Percentiles rank a stretch among this genome's conserved stretches.
phyloP scores from a whole-genome alignment of 768 basidiomycete species.

The Suillus alpinus region DNA sequence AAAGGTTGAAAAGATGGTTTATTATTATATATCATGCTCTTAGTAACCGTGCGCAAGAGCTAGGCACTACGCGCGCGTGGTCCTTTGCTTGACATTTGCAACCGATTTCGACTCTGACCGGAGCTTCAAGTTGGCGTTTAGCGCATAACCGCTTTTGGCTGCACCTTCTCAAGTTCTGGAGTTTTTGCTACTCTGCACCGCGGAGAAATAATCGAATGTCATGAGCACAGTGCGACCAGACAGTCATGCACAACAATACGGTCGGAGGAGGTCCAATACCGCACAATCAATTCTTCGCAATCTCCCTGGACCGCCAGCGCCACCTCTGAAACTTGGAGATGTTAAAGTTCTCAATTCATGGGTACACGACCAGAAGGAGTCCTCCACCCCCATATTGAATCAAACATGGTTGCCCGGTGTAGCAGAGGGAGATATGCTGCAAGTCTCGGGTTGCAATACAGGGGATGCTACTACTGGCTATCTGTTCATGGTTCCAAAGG shows the following conservation, averaged over 20 bases:
- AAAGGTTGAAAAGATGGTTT: neutral
- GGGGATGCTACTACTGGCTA: constrained; percentile 42
- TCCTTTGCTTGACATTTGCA: neutral
- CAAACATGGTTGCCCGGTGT: constrained; percentile 78
- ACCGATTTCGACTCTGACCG: neutral
- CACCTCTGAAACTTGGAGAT: constrained; percentile 60
- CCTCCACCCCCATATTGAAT: constrained; percentile 61
- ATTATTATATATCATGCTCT: neutral
- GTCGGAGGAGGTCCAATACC: constrained; percentile 72
- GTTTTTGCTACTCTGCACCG: neutral
- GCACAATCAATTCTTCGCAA: constrained; percentile 62
- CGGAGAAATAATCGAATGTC: constrained; percentile 3
- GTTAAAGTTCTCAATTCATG: constrained; percentile 62
- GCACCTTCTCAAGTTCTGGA: neutral
- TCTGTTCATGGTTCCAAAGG: constrained; percentile 66
- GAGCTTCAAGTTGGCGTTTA: too few species aligned
- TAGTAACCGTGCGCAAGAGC: neutral
- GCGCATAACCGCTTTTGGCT: neutral
- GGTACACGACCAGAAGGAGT: constrained; percentile 71
- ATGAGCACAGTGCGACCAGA: constrained; percentile 66
- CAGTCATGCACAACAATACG: constrained; percentile 52
- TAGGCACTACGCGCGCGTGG: neutral
- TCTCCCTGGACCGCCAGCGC: constrained; percentile 26
- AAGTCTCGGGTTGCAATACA: constrained; percentile 43
- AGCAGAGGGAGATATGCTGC: constrained; percentile 69